These are phyloP conservation scores for Sordariomycetes sp. DNA, from an alignment of 2,329 filamentous ascomycete species.

Conservation along the genomic window DNA sequence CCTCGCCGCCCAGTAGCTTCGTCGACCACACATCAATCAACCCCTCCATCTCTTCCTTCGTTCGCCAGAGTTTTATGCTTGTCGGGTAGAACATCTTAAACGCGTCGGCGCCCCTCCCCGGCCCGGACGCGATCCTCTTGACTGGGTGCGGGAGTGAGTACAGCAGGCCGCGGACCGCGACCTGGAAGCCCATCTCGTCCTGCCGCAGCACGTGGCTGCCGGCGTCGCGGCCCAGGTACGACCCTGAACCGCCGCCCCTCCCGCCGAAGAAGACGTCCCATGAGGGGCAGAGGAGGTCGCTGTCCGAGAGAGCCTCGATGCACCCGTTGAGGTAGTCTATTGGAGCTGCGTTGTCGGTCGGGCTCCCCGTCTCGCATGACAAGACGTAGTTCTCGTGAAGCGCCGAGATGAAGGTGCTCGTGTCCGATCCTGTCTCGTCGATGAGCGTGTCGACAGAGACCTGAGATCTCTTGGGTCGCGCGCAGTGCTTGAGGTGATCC, in stretches of 20 bases:
- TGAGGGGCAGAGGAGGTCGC: slow-evolving; percentile 70
- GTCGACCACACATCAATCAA: slow-evolving; percentile 58
- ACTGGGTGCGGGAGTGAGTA: slow-evolving; percentile 81
- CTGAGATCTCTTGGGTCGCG: slow-evolving; percentile 48
- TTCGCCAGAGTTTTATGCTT: slow-evolving; percentile 70
- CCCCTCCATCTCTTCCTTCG: slow-evolving; percentile 68
- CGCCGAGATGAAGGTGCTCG: slow-evolving; percentile 76
- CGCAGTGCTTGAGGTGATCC: slow-evolving; percentile 38
- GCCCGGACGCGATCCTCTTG: slow-evolving; percentile 42
- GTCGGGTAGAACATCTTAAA: slow-evolving; percentile 90
- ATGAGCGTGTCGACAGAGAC: slow-evolving; percentile 66
- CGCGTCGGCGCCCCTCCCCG: slow-evolving; percentile 33
- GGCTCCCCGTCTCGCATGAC: slow-evolving; percentile 54
- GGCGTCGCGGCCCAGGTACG: slow-evolving; percentile 38
- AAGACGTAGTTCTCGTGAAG: slow-evolving; percentile 88
- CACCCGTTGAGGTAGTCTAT: slow-evolving; percentile 75
- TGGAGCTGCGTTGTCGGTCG: slow-evolving; percentile 41
- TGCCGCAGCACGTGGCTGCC: slow-evolving; percentile 69
- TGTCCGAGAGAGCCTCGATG: slow-evolving; percentile 74
- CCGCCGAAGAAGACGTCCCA: slow-evolving; percentile 55
- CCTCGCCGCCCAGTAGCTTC: slow-evolving; percentile 43
- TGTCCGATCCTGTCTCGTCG: slow-evolving; percentile 87
- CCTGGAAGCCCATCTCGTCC: slow-evolving; percentile 88
- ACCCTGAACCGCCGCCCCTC: slow-evolving; percentile 25
- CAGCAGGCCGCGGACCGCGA: slow-evolving; percentile 73